Evolutionary conservation across 225 moss, liverwort and hornwort genomes (phyloP).

Genomic region (Sphagnum tenellum): DNA sequence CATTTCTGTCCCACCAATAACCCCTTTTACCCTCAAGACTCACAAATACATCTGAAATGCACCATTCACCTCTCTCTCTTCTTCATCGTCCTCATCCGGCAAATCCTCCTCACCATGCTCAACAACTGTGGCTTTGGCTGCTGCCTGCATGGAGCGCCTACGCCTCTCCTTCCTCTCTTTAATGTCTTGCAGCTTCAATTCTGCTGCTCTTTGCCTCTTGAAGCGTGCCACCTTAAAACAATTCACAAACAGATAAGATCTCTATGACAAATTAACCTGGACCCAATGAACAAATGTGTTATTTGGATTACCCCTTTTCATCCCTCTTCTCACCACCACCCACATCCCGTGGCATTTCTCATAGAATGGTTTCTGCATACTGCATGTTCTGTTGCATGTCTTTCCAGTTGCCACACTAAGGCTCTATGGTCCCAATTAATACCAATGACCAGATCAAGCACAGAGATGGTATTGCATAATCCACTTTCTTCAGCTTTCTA

Average conservation of each 20-base stretch:
- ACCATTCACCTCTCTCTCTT: conserved; percentile 65
- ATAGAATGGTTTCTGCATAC: too few relatives aligned
- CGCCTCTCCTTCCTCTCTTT: conserved; percentile 83
- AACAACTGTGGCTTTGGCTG: conserved; percentile 60
- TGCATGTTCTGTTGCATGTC: too few relatives aligned
- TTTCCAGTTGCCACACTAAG: too few relatives aligned
- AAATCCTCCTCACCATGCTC: conserved; percentile 78
- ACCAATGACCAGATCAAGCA: too few relatives aligned
- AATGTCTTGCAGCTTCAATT: conserved; percentile 87
- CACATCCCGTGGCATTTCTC: too few relatives aligned
- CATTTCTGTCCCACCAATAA: too few relatives aligned
- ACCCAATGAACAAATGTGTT: background rate
- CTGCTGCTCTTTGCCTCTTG: conserved; percentile 87
- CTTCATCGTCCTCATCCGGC: conserved; percentile 87
- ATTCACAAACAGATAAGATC: background rate
- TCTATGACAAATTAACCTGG: too few relatives aligned
- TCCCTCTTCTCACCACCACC: background rate
- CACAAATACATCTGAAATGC: background rate
- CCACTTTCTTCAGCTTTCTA: too few relatives aligned
- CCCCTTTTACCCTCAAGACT: too few relatives aligned
- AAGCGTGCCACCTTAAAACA: conserved; percentile 67
- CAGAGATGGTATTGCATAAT: background rate
- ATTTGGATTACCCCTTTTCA: too few relatives aligned
- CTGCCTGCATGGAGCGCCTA: conserved; percentile 83
- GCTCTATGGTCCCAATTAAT: too few relatives aligned